Evolutionary conservation across 2,329 filamentous ascomycete species (phyloP), one percentile per base, ranked within the genome.

Genomic region (Penicillium sp.): DNA sequence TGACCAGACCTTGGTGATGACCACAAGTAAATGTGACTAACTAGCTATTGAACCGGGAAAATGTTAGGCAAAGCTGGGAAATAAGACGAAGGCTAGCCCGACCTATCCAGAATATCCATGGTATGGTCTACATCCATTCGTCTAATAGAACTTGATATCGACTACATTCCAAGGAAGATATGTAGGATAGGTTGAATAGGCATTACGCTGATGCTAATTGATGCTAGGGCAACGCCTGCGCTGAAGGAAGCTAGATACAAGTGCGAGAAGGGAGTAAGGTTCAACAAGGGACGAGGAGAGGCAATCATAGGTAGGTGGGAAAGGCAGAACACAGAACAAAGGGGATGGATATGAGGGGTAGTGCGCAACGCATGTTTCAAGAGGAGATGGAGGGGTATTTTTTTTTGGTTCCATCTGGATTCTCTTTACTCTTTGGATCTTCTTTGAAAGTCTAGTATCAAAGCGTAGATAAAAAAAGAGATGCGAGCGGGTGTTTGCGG

Each of bases 211-310:
- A 68, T 68, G 66, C 66, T 67, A 64, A 68, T 63, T 61, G 60
- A 67, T 69, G 66, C 67, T 64, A 67, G 66, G 61, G 68, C 62
- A 69, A 69, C 67, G 67, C 66, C 61, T 63, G 66, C 66, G 67
- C 64, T 69, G 64, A 68, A 67, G 59, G 54, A 64, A 60, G 64
- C 64, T 69, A 69, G 51, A 64, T 69, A 69, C 66, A 69, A 43
- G 52, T 56, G 54, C 38, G 58, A 60, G 57, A 48, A 53, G 45
- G 42, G 41, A 35, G 11, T 12, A 25, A 31, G 25, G 60, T 17
- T 53, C 31, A 37, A 43, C 15, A 34, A 10, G 25, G 35, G 55
- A 58, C 34, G 54, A 47, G 15, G 55, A 51, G 45, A 49, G 37
- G 49, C 17, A 37, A 43, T 17, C 56, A 62, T 53, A 58, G 55